Conservation (phyloP, 2,329 filamentous ascomycete genomes). For the Aspergillus pseudoglaucus region DNA sequence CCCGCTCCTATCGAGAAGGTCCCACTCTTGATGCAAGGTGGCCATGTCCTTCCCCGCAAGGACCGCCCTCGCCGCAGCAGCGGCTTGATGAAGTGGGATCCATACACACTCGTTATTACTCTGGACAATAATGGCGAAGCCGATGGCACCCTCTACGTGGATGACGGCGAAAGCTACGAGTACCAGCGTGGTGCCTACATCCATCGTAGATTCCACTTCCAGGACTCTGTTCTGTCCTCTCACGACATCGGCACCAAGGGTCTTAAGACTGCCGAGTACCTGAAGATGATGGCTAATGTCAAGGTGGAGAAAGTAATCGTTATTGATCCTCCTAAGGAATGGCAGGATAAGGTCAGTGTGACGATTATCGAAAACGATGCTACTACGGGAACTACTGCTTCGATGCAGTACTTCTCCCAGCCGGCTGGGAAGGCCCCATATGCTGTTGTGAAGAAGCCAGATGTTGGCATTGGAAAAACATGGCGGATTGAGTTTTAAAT, state of each 20-base stretch:
- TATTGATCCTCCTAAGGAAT: slow-evolving; percentile 67
- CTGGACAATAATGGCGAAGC: slow-evolving; percentile 64
- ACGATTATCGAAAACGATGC: slow-evolving; percentile 42
- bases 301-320: slow-evolving; percentile 77
- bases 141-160: slow-evolving; percentile 76
- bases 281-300: slow-evolving; percentile 72
- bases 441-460: slow-evolving; percentile 59
- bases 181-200: slow-evolving; percentile 82
- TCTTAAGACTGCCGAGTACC: slow-evolving; percentile 63
- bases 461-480: slow-evolving; percentile 54
- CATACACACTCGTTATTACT: slow-evolving; percentile 82
- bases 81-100: slow-evolving; percentile 86
- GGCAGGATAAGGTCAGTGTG: slow-evolving; percentile 60
- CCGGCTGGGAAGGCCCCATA: slow-evolving; percentile 52
- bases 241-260: slow-evolving; percentile 58
- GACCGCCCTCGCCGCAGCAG: slow-evolving; percentile 81
- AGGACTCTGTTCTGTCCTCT: slow-evolving; percentile 56
- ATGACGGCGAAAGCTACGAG: slow-evolving; percentile 91
- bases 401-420: slow-evolving; percentile 51
- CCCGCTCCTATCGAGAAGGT: slow-evolving; percentile 77
- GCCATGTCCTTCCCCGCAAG: slow-evolving; percentile 83
- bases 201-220: slow-evolving; percentile 69
- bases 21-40: slow-evolving; percentile 85
- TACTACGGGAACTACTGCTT: slow-evolving; percentile 42
- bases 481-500: slow-evolving; percentile 55